These are phyloP conservation scores for Hypoxylon rickii DNA, from an alignment of 495 filamentous ascomycete genomes.

Conservation along the genomic window DNA sequence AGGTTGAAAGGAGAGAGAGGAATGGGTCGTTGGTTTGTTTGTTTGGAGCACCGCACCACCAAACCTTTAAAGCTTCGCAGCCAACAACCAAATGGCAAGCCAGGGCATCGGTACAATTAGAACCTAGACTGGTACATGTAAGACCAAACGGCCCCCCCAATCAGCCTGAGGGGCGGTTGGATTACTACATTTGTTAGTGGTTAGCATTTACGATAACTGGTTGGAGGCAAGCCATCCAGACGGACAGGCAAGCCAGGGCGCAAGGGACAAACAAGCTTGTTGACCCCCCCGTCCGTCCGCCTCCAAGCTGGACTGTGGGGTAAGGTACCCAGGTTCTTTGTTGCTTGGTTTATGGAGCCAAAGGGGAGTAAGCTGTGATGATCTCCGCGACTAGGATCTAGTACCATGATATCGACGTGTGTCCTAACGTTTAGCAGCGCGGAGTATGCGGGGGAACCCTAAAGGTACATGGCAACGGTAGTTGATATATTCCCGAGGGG, in stretches of 20 bases:
- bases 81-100: constrained; percentile 17
- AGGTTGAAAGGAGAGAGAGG: constrained; percentile 5
- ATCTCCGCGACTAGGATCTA: constrained; percentile 16
- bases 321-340: constrained; percentile 9
- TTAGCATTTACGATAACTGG: no score
- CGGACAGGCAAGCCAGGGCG: neutral
- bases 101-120: neutral
- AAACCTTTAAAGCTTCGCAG: constrained; percentile 18
- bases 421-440: constrained; percentile 7
- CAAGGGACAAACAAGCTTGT: neutral
- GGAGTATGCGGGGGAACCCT: constrained; percentile 20
- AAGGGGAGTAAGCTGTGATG: constrained; percentile 25
- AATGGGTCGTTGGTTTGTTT: constrained; percentile 3
- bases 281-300: no score
- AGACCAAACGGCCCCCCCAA: constrained; percentile 2
- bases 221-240: constrained; percentile 18
- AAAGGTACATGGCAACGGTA: constrained; percentile 6
- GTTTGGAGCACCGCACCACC: constrained; percentile 9
- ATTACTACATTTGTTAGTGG: constrained; percentile 30
- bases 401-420: neutral
- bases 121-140: neutral
- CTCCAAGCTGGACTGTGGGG: constrained; percentile 24
- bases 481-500: constrained; percentile 29
- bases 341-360: constrained; percentile 10
- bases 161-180: constrained; percentile 24